phyloP scores from a whole-genome alignment of 1,139 yeast genomes.

The Debaryomycetaceae sp. region DNA sequence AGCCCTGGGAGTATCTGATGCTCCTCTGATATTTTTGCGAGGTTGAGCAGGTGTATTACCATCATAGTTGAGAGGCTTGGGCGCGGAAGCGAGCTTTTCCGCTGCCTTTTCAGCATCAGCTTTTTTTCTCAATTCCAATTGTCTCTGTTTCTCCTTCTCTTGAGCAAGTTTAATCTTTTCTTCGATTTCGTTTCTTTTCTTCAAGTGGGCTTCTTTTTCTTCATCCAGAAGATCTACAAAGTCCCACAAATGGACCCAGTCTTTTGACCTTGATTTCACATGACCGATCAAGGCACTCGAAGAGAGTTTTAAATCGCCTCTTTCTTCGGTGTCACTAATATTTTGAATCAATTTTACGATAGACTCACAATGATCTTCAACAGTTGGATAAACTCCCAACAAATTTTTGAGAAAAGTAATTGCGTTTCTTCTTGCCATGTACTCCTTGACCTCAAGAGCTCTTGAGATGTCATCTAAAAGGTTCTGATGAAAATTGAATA shows the following conservation, averaged over 20 bases:
- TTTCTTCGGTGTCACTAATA: conserved; percentile 51
- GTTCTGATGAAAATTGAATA: conserved; percentile 57
- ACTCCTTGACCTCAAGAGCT: conserved; percentile 56
- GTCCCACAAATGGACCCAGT: conserved; percentile 60
- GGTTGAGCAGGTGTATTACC: conserved; percentile 13
- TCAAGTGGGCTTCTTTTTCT: conserved; percentile 20
- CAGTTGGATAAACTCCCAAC: conserved; percentile 62
- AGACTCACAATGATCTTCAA: conserved; percentile 64
- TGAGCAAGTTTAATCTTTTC: conserved; percentile 14
- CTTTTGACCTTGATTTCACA: conserved; percentile 53
- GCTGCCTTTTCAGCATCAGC: conserved; percentile 15
- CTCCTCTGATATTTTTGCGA: conserved; percentile 19
- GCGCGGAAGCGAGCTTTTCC: conserved; percentile 6
- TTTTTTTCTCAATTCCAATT: conserved; percentile 12
- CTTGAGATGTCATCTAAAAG: conserved; percentile 45
- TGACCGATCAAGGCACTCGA: conserved; percentile 77
- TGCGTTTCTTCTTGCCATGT: conserved; percentile 79
- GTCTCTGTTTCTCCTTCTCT: conserved; percentile 16
- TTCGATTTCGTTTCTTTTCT: conserved; percentile 18
- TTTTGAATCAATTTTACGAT: conserved; percentile 47
- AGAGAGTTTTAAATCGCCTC: conserved; percentile 81
- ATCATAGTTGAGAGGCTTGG: conserved; percentile 15
- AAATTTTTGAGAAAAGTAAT: conserved; percentile 74
- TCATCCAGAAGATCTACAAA: conserved; percentile 46
- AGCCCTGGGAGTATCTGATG: conserved; percentile 14